phyloP scores from a whole-genome alignment of 768 basidiomycete species.

The Hygrocybe punicea region DNA sequence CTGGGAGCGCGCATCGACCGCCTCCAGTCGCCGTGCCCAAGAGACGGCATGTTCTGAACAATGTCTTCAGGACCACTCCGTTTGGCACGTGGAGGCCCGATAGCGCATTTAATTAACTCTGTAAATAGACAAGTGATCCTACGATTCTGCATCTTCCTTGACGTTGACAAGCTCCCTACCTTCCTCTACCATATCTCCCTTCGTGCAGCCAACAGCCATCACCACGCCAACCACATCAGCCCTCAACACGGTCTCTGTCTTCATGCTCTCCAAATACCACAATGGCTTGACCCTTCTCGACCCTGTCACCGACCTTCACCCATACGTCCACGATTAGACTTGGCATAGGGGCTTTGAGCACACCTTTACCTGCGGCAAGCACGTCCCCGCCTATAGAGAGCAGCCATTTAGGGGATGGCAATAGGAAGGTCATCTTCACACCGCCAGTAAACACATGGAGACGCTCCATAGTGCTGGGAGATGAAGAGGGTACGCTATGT shows the following conservation, averaged over 20 bases:
- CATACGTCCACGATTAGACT: conserved; percentile 86
- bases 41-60: conserved; percentile 59
- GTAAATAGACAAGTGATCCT: neutral
- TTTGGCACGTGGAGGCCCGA: too few species aligned
- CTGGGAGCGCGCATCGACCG: conserved; percentile 53
- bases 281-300: conserved; percentile 76
- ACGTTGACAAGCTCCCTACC: conserved; percentile 75
- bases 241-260: conserved; percentile 88
- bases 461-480: conserved; percentile 61
- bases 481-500: conserved; percentile 48
- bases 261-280: conserved; percentile 95
- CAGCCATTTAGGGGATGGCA: conserved; percentile 72
- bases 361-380: conserved; percentile 54
- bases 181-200: conserved; percentile 91
- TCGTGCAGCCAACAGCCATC: conserved; percentile 66
- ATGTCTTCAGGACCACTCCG: too few species aligned
- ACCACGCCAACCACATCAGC: conserved; percentile 68
- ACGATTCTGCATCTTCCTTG: conserved; percentile 36
- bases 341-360: conserved; percentile 85
- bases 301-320: conserved; percentile 70
- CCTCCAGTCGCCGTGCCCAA: conserved; percentile 52
- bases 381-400: conserved; percentile 61
- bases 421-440: conserved; percentile 58
- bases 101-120: neutral
- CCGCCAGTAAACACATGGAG: conserved; percentile 71